phyloP scores from a whole-genome alignment of 2,329 filamentous ascomycete species.

The Exophiala dermatitidis region DNA sequence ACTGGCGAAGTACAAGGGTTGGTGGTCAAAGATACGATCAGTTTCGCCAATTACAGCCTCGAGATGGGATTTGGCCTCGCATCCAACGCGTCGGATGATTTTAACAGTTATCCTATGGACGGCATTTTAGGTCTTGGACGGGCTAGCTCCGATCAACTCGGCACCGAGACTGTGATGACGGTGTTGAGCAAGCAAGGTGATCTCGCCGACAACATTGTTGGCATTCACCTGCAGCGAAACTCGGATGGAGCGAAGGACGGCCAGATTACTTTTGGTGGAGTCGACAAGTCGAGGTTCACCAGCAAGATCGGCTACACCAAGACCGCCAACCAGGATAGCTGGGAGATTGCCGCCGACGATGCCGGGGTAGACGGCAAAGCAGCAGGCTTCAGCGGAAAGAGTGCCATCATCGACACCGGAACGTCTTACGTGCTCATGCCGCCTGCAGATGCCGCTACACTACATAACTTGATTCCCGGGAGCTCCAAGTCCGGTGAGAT shows the following conservation, averaged over 20 bases:
- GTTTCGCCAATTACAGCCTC: conserved; percentile 58
- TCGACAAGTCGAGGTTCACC: conserved; percentile 59
- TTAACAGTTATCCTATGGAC: conserved; percentile 73
- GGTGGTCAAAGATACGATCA: conserved; percentile 59
- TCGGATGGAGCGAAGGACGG: conserved; percentile 62
- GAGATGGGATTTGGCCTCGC: conserved; percentile 66
- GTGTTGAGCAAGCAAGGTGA: conserved; percentile 50
- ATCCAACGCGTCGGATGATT: conserved; percentile 63
- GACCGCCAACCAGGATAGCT: conserved; percentile 47
- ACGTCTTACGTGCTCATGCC: conserved; percentile 74
- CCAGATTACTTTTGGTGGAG: conserved; percentile 67
- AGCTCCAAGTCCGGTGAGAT: conserved; percentile 48
- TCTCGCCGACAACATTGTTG: conserved; percentile 61
- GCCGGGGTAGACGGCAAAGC: conserved; percentile 53
- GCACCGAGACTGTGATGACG: conserved; percentile 59
- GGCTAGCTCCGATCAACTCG: conserved; percentile 45
- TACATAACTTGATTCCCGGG: conserved; percentile 63
- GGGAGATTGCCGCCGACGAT: conserved; percentile 66
- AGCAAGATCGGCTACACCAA: conserved; percentile 62
- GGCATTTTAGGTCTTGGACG: conserved; percentile 76
- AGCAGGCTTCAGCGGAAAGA: conserved; percentile 49
- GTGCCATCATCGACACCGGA: conserved; percentile 74
- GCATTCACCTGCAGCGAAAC: conserved; percentile 61
- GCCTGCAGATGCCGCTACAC: conserved; percentile 53
- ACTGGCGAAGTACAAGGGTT: conserved; percentile 65